Percentiles rank a stretch among this genome's conserved stretches.
Conservation (phyloP, 2,329 filamentous ascomycete species). For the Botryotinia convoluta region DNA sequence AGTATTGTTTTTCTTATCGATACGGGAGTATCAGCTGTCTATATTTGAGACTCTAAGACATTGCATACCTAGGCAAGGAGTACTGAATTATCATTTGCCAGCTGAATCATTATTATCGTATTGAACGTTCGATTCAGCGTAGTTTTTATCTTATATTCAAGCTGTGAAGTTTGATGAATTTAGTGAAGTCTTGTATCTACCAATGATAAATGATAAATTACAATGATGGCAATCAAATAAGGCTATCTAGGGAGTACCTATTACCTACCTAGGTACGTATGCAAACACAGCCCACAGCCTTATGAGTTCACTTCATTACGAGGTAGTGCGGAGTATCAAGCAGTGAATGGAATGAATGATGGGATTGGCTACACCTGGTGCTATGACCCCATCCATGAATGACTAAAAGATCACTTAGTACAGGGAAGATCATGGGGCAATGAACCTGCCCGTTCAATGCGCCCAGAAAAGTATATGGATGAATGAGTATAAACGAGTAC, state of each 20-base stretch:
- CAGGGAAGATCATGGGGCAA: not conserved
- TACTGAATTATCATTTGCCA: too few species aligned
- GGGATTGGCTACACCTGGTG: not conserved
- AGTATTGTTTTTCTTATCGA: not conserved
- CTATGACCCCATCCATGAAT: not conserved
- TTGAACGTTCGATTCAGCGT: too few species aligned
- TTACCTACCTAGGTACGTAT: not conserved
- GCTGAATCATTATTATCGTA: too few species aligned
- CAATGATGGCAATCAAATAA: not conserved
- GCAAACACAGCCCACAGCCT: not conserved
- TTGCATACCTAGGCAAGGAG: not conserved
- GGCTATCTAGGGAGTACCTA: too few species aligned
- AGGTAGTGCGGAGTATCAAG: too few species aligned
- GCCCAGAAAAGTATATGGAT: not conserved
- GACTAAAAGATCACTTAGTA: not conserved
- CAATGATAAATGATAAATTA: not conserved
- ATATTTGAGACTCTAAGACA: not conserved
- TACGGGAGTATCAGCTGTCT: conserved; percentile 7
- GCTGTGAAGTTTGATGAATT: not conserved
- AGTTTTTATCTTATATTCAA: too few species aligned
- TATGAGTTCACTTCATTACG: not conserved
- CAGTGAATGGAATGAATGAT: not conserved
- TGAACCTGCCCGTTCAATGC: not conserved
- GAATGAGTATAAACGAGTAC: not conserved
- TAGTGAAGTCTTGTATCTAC: not conserved